Base-by-base conservation (phyloP, 768 basidiomycete genomes). In the Boletus sensibilis region DNA sequence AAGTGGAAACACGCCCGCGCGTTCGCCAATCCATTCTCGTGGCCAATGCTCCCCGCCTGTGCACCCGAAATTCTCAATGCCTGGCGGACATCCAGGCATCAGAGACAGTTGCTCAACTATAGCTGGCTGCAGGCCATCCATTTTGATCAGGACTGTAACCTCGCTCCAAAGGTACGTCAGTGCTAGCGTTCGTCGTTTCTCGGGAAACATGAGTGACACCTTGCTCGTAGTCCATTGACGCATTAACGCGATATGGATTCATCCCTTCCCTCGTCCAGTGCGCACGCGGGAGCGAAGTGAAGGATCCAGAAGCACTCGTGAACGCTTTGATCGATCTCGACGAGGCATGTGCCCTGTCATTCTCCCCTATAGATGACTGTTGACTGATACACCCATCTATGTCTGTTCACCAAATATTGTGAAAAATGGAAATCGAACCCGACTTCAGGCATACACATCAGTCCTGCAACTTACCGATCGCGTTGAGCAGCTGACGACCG, bases 21-120 rank as follows among this genome's bases (percentile, higher is more conserved):
- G 40, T 73, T 73, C 16, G 66, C 72, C 1, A 72, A 68, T 34
- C 70, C 70, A 0, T 73, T 72, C 54, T 64, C 60, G 10, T 71
- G 72, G 70, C 70, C 70, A 0, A 68, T 73, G 68, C 64, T 73
- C 2, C 70, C 70, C 3, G 0, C 41, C 0, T 58, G 31, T 20
- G 62, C 70, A 8, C 61, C 64, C 16, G 70, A 72, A 14, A 66
- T 72, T n/a, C 58, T 72, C 42, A 59, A 47, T 3, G 20, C 63
- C 3, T 71, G 70, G 70, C 59, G 57, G 42, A 61, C 68, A 12
- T 65, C 56, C 4, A 54, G 35, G 8, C 16, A 63, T 38, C 68
- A 72, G 45, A 60, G 61, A 20, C 70, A 72, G 43, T 51, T 73
- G 7, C 56, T 72, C 39, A 73, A 73, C 35, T 66, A 68, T 44